Base-by-base conservation (phyloP, 2,329 filamentous ascomycete genomes). In the Cercospora janseana region DNA sequence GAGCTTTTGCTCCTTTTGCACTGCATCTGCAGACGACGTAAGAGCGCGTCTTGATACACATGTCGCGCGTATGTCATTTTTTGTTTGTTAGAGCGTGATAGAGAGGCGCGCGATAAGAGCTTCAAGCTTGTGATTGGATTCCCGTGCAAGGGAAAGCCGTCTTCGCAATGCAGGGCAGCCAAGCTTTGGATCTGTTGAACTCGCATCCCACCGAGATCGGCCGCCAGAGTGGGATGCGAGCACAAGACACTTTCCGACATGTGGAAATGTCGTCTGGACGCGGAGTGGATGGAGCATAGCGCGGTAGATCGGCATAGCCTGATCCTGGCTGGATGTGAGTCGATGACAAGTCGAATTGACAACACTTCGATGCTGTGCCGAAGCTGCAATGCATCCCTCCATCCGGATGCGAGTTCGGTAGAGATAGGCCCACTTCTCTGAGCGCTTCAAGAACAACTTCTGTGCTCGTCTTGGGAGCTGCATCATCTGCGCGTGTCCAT, bases 171-270 rank as follows among this genome's bases (percentile, higher is more conserved):
- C 44, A 20, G 23, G 20, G 20, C 6, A 21, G 43, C 31, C 43
- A 46, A 46, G 44, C 44, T 37, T 37, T 37, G 34, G 21, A 18
- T 28, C 18, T 12, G n/a, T 44, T 27, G 23, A 46, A 27, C 21
- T 16, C 18, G 18, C 23, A 38, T 9, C n/a, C 13, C 8, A n/a
- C 23, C 31, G 32, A 38, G 44, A 46, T 37, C 32, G 44, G 31
- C 44, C 31, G 12, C 3, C n/a, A 20, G 12, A 18, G 44, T 38
- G 32, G 31, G 44, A 38, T 46, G 31, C 21, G 28, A 20, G 18
- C 27, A 20, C 38, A 24, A 26, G 13, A 10, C 26, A 8, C 20
- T 23, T 15, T 26, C 35, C 26, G 20, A n/a, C 35, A 24, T 6
- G n/a, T n/a, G n/a, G n/a, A n/a, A n/a, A n/a, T n/a, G n/a, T n/a